Evolutionary conservation across 2,329 filamentous ascomycete genomes (phyloP), one percentile per base, ranked within the genome.

Genomic region (Zymoseptoria brevis): DNA sequence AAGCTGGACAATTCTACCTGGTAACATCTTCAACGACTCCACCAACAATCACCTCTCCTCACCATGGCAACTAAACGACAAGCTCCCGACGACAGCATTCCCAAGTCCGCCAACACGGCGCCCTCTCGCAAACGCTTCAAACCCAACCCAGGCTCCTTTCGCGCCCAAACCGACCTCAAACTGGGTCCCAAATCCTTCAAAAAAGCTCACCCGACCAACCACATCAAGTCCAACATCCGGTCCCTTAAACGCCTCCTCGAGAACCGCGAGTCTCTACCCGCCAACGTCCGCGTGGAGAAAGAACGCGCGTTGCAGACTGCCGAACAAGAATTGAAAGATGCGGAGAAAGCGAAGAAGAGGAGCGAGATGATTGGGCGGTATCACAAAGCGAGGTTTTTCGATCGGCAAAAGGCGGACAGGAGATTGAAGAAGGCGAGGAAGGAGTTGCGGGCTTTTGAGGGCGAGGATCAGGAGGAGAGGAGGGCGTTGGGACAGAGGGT

Each of bases 361-460:
- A 81, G 80, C 66, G 80, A 84, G 60, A 89, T 92, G 83, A 90
- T 92, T 62, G 79, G 79, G 55, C 88, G 86, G 72, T 94, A 91
- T 68, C 89, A 93, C 72, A 92, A 90, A 83, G 84, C 93, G 55
- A 80, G 89, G 26, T 94, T 94, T 72, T 93, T 93, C 74, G 89
- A 89, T 88, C 82, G 87, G 53, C 86, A 89, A 74, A 91, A 90
- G 73, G 87, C 87, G 26, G 81, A 80, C 55, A 80, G 87, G 59
- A 78, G 85, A 50, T 77, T 84, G 56, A 91, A 87, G 72, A 83
- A 86, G 68, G 76, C 88, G 55, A 77, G 79, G 67, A 84, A 83
- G 67, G 81, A 81, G 64, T 75, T 88, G 48, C 75, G 80, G 19
- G 74, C 79, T 53, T 73, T 78, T 19, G 77, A 79, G 55, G 80